phyloP scores from a whole-genome alignment of 1,139 yeast species.

The Kodamaea sp. region DNA sequence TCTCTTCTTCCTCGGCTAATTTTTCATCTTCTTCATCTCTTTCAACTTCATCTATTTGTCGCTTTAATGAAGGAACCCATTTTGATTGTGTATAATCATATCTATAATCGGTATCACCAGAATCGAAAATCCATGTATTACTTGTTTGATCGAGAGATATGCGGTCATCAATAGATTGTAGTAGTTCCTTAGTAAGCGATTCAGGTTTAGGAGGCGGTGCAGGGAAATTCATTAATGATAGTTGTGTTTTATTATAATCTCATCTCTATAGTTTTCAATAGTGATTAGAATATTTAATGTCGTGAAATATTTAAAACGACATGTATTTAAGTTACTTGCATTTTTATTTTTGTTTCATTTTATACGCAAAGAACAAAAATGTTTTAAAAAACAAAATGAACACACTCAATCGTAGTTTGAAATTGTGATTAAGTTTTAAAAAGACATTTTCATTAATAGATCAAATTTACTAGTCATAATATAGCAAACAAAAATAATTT shows the following conservation, averaged over 20 bases:
- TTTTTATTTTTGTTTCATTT: no score
- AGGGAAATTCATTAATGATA: constrained; percentile 5
- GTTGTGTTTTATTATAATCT: neutral
- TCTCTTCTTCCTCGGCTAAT: constrained; percentile 26
- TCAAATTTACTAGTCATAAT: no score
- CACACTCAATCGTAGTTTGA: no score
- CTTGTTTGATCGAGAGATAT: constrained; percentile 24
- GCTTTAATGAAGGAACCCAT: constrained; percentile 17
- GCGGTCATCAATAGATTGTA: constrained; percentile 23
- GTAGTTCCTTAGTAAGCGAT: constrained; percentile 1
- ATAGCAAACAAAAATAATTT: no score
- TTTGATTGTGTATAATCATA: constrained; percentile 21
- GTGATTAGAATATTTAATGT: no score
- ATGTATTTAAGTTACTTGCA: no score
- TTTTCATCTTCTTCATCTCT: constrained; percentile 11
- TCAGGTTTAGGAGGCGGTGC: constrained; percentile 10
- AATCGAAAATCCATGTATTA: constrained; percentile 26
- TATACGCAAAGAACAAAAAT: no score
- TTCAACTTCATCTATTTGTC: constrained; percentile 4
- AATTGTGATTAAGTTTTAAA: no score
- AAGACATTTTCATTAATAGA: no score
- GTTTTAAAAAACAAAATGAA: no score
- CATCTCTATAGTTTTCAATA: neutral
- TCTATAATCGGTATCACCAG: constrained; percentile 17
- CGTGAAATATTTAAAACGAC: no score